Evolutionary conservation across 2,329 filamentous ascomycete species (phyloP).

Genomic region (Diplodia intermedia): DNA sequence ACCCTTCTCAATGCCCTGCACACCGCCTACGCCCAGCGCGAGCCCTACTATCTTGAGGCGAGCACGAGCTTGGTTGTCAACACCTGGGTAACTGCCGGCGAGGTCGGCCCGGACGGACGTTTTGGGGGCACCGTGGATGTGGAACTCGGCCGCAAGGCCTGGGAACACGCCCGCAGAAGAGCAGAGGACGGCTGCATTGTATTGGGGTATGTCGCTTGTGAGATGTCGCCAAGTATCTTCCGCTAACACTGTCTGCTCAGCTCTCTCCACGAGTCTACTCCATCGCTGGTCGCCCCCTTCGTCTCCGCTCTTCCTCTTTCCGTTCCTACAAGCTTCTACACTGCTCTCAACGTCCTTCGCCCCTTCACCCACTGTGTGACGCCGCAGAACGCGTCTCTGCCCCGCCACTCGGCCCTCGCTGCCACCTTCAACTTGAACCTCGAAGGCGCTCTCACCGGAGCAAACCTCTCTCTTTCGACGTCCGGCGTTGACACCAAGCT

Average conservation of each 20-base stretch:
- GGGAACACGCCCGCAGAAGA: slow-evolving; percentile 94
- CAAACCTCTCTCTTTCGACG: slow-evolving; percentile 79
- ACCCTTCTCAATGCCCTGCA: slow-evolving; percentile 92
- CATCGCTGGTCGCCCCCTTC: slow-evolving; percentile 83
- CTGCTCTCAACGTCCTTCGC: slow-evolving; percentile 78
- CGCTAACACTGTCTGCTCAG: slow-evolving; percentile 54
- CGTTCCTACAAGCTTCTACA: slow-evolving; percentile 76
- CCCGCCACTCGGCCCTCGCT: slow-evolving; percentile 79
- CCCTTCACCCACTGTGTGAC: slow-evolving; percentile 90
- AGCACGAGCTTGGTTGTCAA: slow-evolving; percentile 93
- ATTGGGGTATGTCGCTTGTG: slow-evolving; percentile 69
- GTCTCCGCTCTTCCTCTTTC: slow-evolving; percentile 79
- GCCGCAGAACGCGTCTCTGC: slow-evolving; percentile 83
- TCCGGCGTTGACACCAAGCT: slow-evolving; percentile 84
- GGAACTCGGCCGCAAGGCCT: slow-evolving; percentile 79
- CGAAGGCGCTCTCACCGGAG: slow-evolving; percentile 76
- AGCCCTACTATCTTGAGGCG: slow-evolving; percentile 86
- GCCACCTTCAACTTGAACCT: slow-evolving; percentile 83
- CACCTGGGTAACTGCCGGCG: slow-evolving; percentile 86
- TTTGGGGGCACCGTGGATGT: slow-evolving; percentile 81
- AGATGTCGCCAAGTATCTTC: not conserved
- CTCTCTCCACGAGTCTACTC: slow-evolving; percentile 86
- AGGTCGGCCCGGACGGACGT: slow-evolving; percentile 71
- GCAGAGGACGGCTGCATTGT: slow-evolving; percentile 96
- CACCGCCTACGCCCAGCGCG: slow-evolving; percentile 80